These are phyloP conservation scores for Fusarium paranaense DNA, from an alignment of 2,329 filamentous ascomycete species.

Conservation along the genomic window DNA sequence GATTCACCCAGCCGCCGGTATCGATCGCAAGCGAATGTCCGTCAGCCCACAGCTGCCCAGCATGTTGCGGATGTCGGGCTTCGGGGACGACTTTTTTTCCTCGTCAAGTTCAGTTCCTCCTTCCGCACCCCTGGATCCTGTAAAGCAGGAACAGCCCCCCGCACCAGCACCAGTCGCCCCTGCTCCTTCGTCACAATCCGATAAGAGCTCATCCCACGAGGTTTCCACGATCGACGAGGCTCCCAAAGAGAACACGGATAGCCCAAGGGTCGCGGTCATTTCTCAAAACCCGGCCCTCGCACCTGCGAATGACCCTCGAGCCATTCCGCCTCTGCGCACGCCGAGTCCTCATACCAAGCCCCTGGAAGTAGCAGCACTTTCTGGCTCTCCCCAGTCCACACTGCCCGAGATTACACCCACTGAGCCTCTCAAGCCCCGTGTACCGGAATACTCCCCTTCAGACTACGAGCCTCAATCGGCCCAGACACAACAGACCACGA, in stretches of 20 bases:
- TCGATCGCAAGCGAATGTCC: conserved; percentile 53
- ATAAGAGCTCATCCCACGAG: background rate
- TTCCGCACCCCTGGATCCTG: conserved; percentile 13
- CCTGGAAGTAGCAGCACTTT: conserved; percentile 16
- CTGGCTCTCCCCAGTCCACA: conserved; percentile 5
- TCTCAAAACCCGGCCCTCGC: conserved; percentile 14
- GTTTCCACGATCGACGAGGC: conserved; percentile 15
- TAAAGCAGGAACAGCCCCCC: conserved; percentile 26
- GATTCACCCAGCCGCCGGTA: conserved; percentile 25
- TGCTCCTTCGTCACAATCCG: background rate
- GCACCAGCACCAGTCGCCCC: background rate
- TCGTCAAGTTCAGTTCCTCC: conserved; percentile 36
- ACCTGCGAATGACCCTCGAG: conserved; percentile 36
- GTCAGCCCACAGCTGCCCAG: conserved; percentile 69
- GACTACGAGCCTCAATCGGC: conserved; percentile 53
- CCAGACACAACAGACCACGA: conserved; percentile 58
- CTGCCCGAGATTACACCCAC: conserved; percentile 52
- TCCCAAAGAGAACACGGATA: conserved; percentile 2
- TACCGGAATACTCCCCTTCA: conserved; percentile 48
- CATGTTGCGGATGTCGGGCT: conserved; percentile 68
- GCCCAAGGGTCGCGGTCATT: background rate
- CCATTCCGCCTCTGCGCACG: conserved; percentile 50
- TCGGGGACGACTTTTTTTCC: conserved; percentile 69
- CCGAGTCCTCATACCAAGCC: conserved; percentile 45
- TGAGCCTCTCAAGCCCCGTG: conserved; percentile 59